Base-by-base conservation (phyloP, 495 filamentous ascomycete species). In the Annulohypoxylon maeteangense region DNA sequence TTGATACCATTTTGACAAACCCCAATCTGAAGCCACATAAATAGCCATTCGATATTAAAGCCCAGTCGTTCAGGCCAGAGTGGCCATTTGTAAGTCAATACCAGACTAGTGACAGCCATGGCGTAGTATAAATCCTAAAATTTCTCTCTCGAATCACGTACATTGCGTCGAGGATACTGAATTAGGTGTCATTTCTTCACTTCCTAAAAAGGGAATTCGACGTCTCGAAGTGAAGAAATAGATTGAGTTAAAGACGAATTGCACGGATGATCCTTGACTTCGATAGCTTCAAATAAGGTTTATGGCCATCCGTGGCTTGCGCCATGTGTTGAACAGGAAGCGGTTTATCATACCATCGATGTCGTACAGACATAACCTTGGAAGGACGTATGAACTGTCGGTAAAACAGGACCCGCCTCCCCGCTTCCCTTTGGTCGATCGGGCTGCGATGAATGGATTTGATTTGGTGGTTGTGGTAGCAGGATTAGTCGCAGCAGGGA, bases 241-340 rank as follows among this genome's bases (percentile, higher is more conserved):
- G 5, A 47, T 50, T 65, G 56, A 38, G 56, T 22, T 31, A 25
- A 14, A 62, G 50, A 38, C 20, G n/a, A 54, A 27, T 31, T 58
- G 34, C 64, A 60, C 50, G 66, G 58, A 63, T 69, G 40, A 63
- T 56, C 66, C 58, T 63, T 50, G 51, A 47, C 10, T 54, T 40
- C 25, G n/a, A 20, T 48, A 57, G 58, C 32, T 10, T n/a, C 27
- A 59, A 53, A 70, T 65, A 70, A 70, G 61, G 67, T 51, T 65
- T 56, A 18, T 20, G 36, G 38, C 34, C 14, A 36, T 40, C 42
- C 20, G 45, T 53, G 64, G 56, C 45, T 67, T 51, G 44, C 32
- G 34, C 47, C 34, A 59, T 58, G 27, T 36, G 51, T 27, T 51
- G 23, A 55, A 36, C 51, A 55, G 29, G 31, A 36, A 25, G 47